phyloP scores from a whole-genome alignment of 2,329 filamentous ascomycete genomes.

The Botrytis sinoallii region DNA sequence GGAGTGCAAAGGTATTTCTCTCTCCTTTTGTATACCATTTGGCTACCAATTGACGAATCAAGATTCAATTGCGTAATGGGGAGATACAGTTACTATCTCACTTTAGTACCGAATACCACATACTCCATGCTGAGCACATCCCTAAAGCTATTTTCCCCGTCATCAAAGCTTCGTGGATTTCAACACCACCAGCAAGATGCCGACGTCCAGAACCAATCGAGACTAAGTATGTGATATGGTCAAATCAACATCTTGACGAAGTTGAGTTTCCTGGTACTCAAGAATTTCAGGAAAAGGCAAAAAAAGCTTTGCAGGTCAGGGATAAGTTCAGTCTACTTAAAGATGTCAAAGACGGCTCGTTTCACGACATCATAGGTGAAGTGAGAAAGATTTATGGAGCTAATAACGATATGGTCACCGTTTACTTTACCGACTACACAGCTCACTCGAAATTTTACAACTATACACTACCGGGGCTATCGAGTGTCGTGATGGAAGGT shows the following conservation, averaged over 20 bases:
- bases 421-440: slow-evolving; percentile 85
- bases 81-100: slow-evolving; percentile 47
- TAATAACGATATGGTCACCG: slow-evolving; percentile 48
- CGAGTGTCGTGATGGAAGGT: slow-evolving; percentile 32
- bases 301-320: slow-evolving; percentile 44
- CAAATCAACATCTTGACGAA: slow-evolving; percentile 48
- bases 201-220: slow-evolving; percentile 26
- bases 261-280: slow-evolving; percentile 42
- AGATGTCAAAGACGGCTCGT: slow-evolving; percentile 54
- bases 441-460: slow-evolving; percentile 60
- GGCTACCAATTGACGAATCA: neutral
- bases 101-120: slow-evolving; percentile 43
- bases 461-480: slow-evolving; percentile 37
- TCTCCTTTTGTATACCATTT: slow-evolving; percentile 10
- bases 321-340: slow-evolving; percentile 64
- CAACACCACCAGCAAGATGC: slow-evolving; percentile 20
- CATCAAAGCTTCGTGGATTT: slow-evolving; percentile 23
- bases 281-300: slow-evolving; percentile 44
- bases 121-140: slow-evolving; percentile 45
- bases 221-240: slow-evolving; percentile 45
- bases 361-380: slow-evolving; percentile 68
- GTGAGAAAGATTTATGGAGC: slow-evolving; percentile 57
- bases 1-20: slow-evolving; percentile 45
- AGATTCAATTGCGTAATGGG: slow-evolving; percentile 44
- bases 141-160: slow-evolving; percentile 31